These are phyloP conservation scores for Pythium aristosporum DNA, from an alignment of 352 stramenopile species.

Conservation along the genomic window DNA sequence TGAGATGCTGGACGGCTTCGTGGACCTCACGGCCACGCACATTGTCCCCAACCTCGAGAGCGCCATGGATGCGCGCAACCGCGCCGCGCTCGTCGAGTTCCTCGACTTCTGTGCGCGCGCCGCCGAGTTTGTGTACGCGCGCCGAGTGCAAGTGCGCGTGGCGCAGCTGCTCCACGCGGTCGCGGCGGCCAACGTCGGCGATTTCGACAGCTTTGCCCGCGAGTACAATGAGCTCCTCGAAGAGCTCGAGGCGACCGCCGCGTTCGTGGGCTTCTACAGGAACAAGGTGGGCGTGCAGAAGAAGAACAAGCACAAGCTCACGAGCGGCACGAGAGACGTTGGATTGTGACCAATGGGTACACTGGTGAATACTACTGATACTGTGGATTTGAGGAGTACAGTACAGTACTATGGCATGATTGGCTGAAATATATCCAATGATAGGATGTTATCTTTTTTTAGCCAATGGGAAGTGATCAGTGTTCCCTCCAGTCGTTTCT, in stretches of 20 bases:
- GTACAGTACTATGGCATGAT: constrained; percentile 5
- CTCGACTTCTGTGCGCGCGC: constrained; percentile 65
- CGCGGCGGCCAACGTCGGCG: constrained; percentile 48
- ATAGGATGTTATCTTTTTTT: not conserved
- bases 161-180: constrained; percentile 58
- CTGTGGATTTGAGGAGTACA: not conserved
- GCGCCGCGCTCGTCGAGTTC: constrained; percentile 53
- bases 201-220: constrained; percentile 32
- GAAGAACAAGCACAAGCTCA: constrained; percentile 16
- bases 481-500: constrained; percentile 30
- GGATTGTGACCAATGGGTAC: constrained; percentile 19
- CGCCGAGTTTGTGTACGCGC: constrained; percentile 70
- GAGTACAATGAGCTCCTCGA: constrained; percentile 25
- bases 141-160: constrained; percentile 62
- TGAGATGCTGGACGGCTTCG: constrained; percentile 73
- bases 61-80: constrained; percentile 41
- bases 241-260: constrained; percentile 35
- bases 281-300: constrained; percentile 29
- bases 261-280: constrained; percentile 41
- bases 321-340: not conserved
- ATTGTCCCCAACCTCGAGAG: constrained; percentile 44
- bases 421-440: constrained; percentile 18
- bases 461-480: constrained; percentile 11
- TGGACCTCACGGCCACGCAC: constrained; percentile 51
- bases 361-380: constrained; percentile 9